Conservation (phyloP, 345 rosid species). For the Aquilaria yunnanensis region DNA sequence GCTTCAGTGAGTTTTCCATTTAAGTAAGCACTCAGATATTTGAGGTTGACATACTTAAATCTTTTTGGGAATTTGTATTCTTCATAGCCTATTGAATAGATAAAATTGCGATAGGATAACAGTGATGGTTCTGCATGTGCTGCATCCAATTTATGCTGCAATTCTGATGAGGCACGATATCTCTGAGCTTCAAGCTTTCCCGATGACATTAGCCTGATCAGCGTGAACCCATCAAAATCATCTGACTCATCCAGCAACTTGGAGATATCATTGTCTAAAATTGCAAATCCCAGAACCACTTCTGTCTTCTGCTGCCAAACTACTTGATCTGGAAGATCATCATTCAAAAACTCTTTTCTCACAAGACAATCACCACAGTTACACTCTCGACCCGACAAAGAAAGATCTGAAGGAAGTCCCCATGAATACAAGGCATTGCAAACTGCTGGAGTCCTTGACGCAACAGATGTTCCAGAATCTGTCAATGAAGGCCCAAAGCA, state of each 20-base stretch:
- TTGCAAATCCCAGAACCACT: conserved; percentile 52
- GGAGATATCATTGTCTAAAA: conserved; percentile 39
- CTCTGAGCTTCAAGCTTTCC: conserved; percentile 66
- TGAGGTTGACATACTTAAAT: conserved; percentile 42
- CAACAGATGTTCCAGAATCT: conserved; percentile 14
- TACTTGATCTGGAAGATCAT: conserved; percentile 53
- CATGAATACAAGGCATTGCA: conserved; percentile 40
- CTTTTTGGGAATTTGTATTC: conserved; percentile 35
- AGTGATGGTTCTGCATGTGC: conserved; percentile 29
- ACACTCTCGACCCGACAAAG: conserved; percentile 40
- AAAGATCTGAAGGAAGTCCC: conserved; percentile 55
- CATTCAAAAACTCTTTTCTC: conserved; percentile 36
- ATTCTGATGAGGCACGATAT: conserved; percentile 39
- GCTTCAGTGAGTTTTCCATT: conserved; percentile 35
- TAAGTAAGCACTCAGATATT: conserved; percentile 41
- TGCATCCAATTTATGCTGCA: conserved; percentile 16
- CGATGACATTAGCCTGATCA: conserved; percentile 58
- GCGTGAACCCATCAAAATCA: conserved; percentile 55
- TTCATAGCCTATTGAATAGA: conserved; percentile 29
- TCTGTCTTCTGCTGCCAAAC: conserved; percentile 63
- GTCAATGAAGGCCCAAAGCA: conserved; percentile 57
- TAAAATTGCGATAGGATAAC: conserved; percentile 24
- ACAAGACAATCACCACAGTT: conserved; percentile 50
- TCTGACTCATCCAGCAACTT: conserved; percentile 22
- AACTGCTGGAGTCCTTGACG: conserved; percentile 18